These are phyloP conservation scores for Claviceps africana DNA, from an alignment of 2,329 filamentous ascomycete genomes.

Conservation along the genomic window DNA sequence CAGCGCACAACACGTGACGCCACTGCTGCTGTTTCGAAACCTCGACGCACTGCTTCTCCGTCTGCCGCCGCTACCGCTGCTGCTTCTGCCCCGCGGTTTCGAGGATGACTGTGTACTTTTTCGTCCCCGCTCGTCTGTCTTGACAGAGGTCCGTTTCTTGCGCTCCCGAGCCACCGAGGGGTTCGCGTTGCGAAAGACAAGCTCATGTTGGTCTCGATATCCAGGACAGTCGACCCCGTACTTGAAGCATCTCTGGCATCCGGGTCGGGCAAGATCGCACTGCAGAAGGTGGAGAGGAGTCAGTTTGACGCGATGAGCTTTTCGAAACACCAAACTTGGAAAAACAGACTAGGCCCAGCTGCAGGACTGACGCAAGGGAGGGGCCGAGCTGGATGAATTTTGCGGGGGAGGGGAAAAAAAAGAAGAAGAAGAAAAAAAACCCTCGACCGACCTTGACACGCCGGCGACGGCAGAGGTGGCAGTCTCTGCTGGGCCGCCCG, in stretches of 20 bases:
- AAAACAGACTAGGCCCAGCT: background rate
- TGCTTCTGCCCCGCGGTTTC: background rate
- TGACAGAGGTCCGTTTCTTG: slow-evolving; percentile 14
- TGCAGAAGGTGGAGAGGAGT: slow-evolving; percentile 6
- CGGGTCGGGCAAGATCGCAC: slow-evolving; percentile 27
- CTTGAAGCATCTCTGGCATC: slow-evolving; percentile 26
- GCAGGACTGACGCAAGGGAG: background rate
- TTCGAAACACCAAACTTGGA: background rate
- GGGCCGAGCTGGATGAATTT: no score
- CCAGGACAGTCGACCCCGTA: slow-evolving; percentile 26
- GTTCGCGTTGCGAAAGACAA: slow-evolving; percentile 24
- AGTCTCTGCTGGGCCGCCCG: slow-evolving; percentile 26
- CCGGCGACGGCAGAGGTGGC: slow-evolving; percentile 25
- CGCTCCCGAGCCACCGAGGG: slow-evolving; percentile 16
- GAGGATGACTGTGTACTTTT: background rate
- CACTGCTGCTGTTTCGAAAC: slow-evolving; percentile 1
- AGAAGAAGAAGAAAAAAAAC: background rate
- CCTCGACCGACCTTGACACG: slow-evolving; percentile 26
- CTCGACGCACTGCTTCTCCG: background rate
- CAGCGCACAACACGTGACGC: slow-evolving; percentile 5
- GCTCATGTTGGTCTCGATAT: slow-evolving; percentile 24
- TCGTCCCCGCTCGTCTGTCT: background rate
- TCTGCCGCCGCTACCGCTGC: background rate
- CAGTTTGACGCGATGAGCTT: background rate
- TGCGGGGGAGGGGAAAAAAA: no score